Conservation (phyloP, 257 asterid species). For the Nicotiana undulata region DNA sequence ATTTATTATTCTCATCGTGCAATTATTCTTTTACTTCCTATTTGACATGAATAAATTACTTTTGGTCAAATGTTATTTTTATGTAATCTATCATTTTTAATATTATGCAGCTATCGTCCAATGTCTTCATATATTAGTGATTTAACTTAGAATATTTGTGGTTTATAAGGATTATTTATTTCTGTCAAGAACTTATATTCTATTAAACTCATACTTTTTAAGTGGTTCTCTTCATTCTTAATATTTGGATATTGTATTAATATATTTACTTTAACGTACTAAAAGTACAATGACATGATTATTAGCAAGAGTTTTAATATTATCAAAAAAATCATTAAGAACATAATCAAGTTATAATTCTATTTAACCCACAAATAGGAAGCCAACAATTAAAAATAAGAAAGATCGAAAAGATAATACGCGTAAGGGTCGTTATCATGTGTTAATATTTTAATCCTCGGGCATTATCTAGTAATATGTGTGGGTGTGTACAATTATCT, state of each 20-base stretch:
- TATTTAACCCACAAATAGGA: not conserved
- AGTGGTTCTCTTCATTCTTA: not conserved
- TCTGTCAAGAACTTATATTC: not conserved
- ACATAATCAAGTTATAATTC: not conserved
- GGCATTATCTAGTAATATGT: not conserved
- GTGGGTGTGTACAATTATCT: not conserved
- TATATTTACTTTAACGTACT: not conserved
- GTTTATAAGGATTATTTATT: not conserved
- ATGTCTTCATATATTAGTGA: not conserved
- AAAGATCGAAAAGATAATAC: not conserved
- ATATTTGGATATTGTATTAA: not conserved
- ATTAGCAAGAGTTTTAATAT: not conserved
- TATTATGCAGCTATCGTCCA: not conserved
- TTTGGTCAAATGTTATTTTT: not conserved
- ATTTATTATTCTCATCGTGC: not conserved
- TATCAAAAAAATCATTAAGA: not conserved
- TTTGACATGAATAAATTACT: not conserved
- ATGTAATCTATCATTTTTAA: not conserved
- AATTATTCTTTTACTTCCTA: not conserved
- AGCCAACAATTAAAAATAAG: not conserved
- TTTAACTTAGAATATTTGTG: not conserved
- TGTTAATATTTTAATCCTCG: not conserved
- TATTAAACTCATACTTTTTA: not conserved
- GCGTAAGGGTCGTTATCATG: not conserved
- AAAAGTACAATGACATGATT: conserved; percentile 4